Percentiles rank a stretch among this genome's conserved stretches.
These are phyloP conservation scores for Hysterangium stoloniferum DNA, from an alignment of 768 basidiomycete genomes.

Conservation along the genomic window DNA sequence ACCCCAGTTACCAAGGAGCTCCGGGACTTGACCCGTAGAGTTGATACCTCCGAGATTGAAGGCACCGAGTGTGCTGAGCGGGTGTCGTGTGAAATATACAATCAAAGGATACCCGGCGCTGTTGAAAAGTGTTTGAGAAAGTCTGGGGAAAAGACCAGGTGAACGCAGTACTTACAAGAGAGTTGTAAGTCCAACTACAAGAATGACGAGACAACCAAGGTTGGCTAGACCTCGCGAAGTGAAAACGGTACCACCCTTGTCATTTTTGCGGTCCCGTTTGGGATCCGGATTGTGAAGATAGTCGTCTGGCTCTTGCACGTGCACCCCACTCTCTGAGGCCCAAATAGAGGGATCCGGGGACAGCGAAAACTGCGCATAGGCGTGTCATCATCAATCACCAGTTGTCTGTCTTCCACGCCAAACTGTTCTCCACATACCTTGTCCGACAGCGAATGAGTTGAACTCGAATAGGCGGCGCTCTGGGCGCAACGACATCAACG, in stretches of 20 bases:
- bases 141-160: not conserved
- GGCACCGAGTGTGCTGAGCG: conserved; percentile 44
- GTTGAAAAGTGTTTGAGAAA: not conserved
- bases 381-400: not conserved
- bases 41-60: conserved; percentile 77
- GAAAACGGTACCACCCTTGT: conserved; percentile 51
- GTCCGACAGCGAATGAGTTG: conserved; percentile 47
- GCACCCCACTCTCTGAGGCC: conserved; percentile 58
- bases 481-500: not conserved
- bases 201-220: conserved; percentile 55
- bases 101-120: conserved; percentile 56
- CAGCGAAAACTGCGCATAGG: conserved; percentile 51
- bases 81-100: conserved; percentile 42
- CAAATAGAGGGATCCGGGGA: conserved; percentile 66
- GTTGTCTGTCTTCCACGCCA: not conserved
- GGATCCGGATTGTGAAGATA: conserved; percentile 70
- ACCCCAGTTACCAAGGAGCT: conserved; percentile 48
- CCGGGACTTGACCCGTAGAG: conserved; percentile 57
- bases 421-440: conserved; percentile 36
- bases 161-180: conserved; percentile 45
- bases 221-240: conserved; percentile 67
- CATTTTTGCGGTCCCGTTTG: conserved; percentile 48
- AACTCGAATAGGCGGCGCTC: too few relatives aligned
- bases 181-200: conserved; percentile 43
- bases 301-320: conserved; percentile 55